Conservation (phyloP, 164 flowering plant species). For the Vitis labrusca region DNA sequence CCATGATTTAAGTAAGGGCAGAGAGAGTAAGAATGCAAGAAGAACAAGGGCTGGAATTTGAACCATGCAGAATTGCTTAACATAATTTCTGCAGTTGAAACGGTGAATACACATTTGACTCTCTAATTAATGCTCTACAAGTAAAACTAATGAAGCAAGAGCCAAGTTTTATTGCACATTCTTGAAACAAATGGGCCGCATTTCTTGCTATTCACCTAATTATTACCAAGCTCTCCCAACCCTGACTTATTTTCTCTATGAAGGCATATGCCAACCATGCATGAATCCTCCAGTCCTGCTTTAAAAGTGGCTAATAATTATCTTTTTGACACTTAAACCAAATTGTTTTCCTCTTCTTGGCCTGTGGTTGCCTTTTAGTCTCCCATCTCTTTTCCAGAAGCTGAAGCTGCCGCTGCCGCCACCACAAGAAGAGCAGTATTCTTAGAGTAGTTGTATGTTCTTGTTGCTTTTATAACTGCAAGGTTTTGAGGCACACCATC, state of each 20-base stretch:
- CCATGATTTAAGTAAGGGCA: too few relatives aligned
- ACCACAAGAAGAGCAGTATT: slow-evolving; percentile 9
- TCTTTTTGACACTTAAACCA: slow-evolving; percentile 6
- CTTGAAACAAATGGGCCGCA: slow-evolving; percentile 10
- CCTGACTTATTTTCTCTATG: slow-evolving; percentile 2
- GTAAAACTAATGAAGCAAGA: slow-evolving; percentile 3
- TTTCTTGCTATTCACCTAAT: not conserved
- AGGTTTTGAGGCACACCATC: slow-evolving; percentile 8
- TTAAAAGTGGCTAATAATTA: slow-evolving; percentile 9
- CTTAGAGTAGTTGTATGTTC: not conserved
- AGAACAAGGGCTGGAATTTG: too few relatives aligned
- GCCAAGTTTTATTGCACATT: slow-evolving; percentile 16
- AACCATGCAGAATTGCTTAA: too few relatives aligned
- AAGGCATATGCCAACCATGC: slow-evolving; percentile 4
- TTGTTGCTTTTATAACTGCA: slow-evolving; percentile 3
- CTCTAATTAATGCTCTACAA: slow-evolving; percentile 13
- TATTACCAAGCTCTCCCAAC: slow-evolving; percentile 1
- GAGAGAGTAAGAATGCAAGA: too few relatives aligned
- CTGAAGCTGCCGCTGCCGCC: slow-evolving; percentile 15
- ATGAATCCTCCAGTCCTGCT: slow-evolving; percentile 1
- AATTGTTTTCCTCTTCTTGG: not conserved
- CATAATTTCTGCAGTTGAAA: not conserved
- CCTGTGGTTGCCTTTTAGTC: not conserved
- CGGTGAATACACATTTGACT: slow-evolving; percentile 1
- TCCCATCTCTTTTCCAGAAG: slow-evolving; percentile 10